These are phyloP conservation scores for Saccharomycopsis crataegensis DNA, from an alignment of 1,139 yeast species.

Conservation along the genomic window DNA sequence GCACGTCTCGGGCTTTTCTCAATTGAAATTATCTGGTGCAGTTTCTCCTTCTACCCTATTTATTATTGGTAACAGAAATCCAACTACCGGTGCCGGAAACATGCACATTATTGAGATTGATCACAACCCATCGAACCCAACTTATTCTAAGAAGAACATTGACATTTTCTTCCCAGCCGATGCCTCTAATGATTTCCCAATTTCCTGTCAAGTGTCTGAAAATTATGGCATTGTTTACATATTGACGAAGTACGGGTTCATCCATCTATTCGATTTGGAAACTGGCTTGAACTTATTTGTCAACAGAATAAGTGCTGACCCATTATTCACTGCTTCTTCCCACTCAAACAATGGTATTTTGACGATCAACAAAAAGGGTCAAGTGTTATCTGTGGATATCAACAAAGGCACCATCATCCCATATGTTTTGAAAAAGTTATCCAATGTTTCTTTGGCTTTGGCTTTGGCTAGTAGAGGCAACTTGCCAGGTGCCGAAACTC, in stretches of 20 bases:
- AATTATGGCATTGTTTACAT: slow-evolving; percentile 82
- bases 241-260: slow-evolving; percentile 92
- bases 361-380: slow-evolving; percentile 92
- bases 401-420: slow-evolving; percentile 83
- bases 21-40: slow-evolving; percentile 67
- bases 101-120: slow-evolving; percentile 95
- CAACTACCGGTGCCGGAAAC: slow-evolving; percentile 71
- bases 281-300: slow-evolving; percentile 89
- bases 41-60: slow-evolving; percentile 76
- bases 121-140: slow-evolving; percentile 79
- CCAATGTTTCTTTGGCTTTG: slow-evolving; percentile 82
- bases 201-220: slow-evolving; percentile 80
- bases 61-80: slow-evolving; percentile 80
- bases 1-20: slow-evolving; percentile 88
- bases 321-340: slow-evolving; percentile 83
- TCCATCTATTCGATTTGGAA: slow-evolving; percentile 91
- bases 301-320: slow-evolving; percentile 93
- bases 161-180: slow-evolving; percentile 97
- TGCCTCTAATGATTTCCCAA: slow-evolving; percentile 95
- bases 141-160: slow-evolving; percentile 79
- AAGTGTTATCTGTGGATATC: slow-evolving; percentile 87
- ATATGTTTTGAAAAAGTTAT: slow-evolving; percentile 77
- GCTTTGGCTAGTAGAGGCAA: slow-evolving; percentile 93
- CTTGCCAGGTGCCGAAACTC: slow-evolving; percentile 91
- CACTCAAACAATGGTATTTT: slow-evolving; percentile 79